Evolutionary conservation across 768 basidiomycete species (phyloP).

Genomic region (Amanita pseudoporphyria): DNA sequence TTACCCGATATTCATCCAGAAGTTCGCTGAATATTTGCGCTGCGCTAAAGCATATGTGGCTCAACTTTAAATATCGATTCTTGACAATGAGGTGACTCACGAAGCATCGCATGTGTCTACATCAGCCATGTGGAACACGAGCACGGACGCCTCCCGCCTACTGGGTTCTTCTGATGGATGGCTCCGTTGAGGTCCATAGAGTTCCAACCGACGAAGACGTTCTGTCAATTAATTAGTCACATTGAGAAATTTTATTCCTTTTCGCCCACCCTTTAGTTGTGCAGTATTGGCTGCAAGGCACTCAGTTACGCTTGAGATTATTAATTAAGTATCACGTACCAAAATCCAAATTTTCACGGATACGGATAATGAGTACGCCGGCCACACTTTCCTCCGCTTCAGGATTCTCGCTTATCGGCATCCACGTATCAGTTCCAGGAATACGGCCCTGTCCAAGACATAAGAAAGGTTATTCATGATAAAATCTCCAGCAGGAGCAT

Average conservation of each 20-base stretch:
- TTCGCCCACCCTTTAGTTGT: conserved; percentile 68
- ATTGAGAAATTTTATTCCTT: neutral
- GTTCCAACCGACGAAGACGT: conserved; percentile 73
- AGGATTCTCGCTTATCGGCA: conserved; percentile 79
- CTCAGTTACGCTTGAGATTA: neutral
- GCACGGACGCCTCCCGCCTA: conserved; percentile 58
- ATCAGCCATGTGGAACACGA: conserved; percentile 93
- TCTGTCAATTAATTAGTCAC: conserved; percentile 29
- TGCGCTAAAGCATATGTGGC: conserved; percentile 38
- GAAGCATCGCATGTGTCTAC: conserved; percentile 88
- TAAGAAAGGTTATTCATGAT: neutral
- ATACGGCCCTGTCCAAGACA: conserved; percentile 60
- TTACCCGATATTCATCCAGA: conserved; percentile 66
- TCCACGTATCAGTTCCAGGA: conserved; percentile 85
- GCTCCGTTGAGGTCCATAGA: conserved; percentile 70
- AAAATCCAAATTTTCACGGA: conserved; percentile 88
- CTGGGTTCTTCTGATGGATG: conserved; percentile 89
- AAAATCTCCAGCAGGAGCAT: conserved; percentile 14
- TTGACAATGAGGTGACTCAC: conserved; percentile 34
- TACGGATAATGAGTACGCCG: conserved; percentile 80
- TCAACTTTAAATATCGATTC: neutral
- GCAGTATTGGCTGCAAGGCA: conserved; percentile 76
- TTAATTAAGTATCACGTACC: conserved; percentile 33
- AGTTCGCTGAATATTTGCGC: conserved; percentile 79
- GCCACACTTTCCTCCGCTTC: conserved; percentile 73